Percentiles rank a stretch among this genome's conserved stretches.
These are phyloP conservation scores for Pichia nakasei DNA, from an alignment of 805 yeast genomes.

Conservation along the genomic window DNA sequence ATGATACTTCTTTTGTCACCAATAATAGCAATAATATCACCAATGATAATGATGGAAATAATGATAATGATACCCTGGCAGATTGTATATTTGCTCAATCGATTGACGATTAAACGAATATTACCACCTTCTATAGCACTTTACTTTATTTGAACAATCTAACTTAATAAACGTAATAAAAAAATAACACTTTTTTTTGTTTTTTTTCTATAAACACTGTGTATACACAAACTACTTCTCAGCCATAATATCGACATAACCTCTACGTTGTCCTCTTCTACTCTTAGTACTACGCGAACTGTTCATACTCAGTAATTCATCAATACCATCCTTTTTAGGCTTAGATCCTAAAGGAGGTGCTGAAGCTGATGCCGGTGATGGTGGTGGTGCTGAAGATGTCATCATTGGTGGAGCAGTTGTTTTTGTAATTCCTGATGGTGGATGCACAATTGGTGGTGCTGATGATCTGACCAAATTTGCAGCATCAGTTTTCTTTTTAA, in stretches of 20 bases:
- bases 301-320: constrained; percentile 22
- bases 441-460: neutral
- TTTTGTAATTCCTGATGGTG: constrained; percentile 14
- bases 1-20: constrained; percentile 4
- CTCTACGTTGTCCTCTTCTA: constrained; percentile 46
- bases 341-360: neutral
- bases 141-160: too few species aligned
- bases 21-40: neutral
- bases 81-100: constrained; percentile 11
- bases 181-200: too few species aligned
- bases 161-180: too few species aligned
- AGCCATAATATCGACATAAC: constrained; percentile 60
- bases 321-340: constrained; percentile 19
- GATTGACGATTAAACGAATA: constrained; percentile 5
- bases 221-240: constrained; percentile 8
- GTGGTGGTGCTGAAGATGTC: too few species aligned
- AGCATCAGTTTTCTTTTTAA: constrained; percentile 23
- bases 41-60: neutral
- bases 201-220: too few species aligned
- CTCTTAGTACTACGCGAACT: constrained; percentile 32
- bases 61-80: neutral
- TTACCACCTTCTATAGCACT: too few species aligned
- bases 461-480: neutral
- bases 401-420: too few species aligned
- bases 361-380: neutral